Evolutionary conservation across 2,329 filamentous ascomycete genomes (phyloP), one percentile per base, ranked within the genome.

Genomic region (Ophiostoma sp.): DNA sequence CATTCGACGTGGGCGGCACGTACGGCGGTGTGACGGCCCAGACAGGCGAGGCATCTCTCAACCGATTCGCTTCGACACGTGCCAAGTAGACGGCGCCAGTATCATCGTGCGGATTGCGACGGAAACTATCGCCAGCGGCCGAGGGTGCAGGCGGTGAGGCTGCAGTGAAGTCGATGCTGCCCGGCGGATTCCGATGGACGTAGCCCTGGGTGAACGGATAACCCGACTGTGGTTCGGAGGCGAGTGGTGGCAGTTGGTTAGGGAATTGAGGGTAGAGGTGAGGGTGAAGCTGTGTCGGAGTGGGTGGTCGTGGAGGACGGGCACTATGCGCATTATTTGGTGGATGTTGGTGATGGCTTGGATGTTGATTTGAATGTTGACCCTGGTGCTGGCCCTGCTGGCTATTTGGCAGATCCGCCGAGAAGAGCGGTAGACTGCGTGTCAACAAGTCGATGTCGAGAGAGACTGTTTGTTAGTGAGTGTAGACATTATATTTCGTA

Each of bases 11-110:
- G 4, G 72, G 72, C 39, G 70, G 70, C 17, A 69, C 66, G n/a
- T 74, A 72, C 0, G 68, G 55, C 1, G 74, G 74, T n/a, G 70
- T 69, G 5, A 61, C 55, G 6, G 72, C 45, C 72, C 74, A 75
- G 12, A 74, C 45, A 0, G 74, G 74, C 45, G 72, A 63, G 12
- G 50, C 61, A 36, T 75, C 66, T n/a, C 74, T 72, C 45, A 70
- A 19, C 3, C 70, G 39, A 50, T 75, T 75, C 17, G 74, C 73
- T 45, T 75, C 72, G 3, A 69, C 36, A 5, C 74, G 66, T 2
- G 74, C 63, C n/a, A 42, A 19, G 69, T 69, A 73, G 17, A 57
- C 68, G 7, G 69, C 45, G 22, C 42, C 63, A 9, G 66, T 39
- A 22, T 61, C 52, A 45, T 72, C 28, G 52, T 31, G 63, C n/a